A percentile compares a stretch with the other conserved stretches of the same genome.
These are phyloP conservation scores for Bonia amplexicaulis DNA, from an alignment of 176 grass and related monocot species.

Conservation along the genomic window DNA sequence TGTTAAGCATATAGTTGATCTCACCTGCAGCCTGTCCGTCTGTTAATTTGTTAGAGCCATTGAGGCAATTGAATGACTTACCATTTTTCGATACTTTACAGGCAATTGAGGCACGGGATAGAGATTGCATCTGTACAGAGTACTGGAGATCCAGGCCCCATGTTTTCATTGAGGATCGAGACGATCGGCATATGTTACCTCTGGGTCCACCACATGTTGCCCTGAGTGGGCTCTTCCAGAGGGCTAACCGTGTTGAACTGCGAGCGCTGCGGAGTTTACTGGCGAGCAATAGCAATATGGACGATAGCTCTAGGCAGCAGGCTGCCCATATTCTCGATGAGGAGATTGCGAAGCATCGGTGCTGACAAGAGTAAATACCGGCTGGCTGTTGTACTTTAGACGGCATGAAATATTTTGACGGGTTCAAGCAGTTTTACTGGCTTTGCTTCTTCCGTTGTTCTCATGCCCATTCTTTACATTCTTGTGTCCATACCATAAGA, in stretches of 20 bases:
- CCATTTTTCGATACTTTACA: slow-evolving; percentile 17
- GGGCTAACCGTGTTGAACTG: slow-evolving; percentile 66
- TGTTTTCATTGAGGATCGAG: slow-evolving; percentile 16
- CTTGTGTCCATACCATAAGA: background rate
- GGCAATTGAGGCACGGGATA: slow-evolving; percentile 60
- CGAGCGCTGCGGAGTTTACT: slow-evolving; percentile 50
- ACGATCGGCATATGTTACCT: slow-evolving; percentile 9
- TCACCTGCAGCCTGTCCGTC: background rate
- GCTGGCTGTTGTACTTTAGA: slow-evolving; percentile 30
- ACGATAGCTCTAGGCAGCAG: slow-evolving; percentile 42
- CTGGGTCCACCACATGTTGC: slow-evolving; percentile 21
- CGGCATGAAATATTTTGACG: slow-evolving; percentile 14
- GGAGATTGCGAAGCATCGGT: slow-evolving; percentile 33
- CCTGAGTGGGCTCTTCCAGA: slow-evolving; percentile 68
- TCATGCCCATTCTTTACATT: slow-evolving; percentile 25
- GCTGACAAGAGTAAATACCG: slow-evolving; percentile 6
- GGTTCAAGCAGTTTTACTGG: slow-evolving; percentile 20
- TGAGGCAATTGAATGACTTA: background rate
- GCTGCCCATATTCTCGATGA: slow-evolving; percentile 38
- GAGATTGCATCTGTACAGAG: slow-evolving; percentile 51
- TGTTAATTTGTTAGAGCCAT: background rate
- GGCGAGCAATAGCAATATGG: slow-evolving; percentile 17
- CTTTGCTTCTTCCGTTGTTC: slow-evolving; percentile 24
- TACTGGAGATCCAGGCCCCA: slow-evolving; percentile 70
- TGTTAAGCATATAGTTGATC: background rate